Evolutionary conservation across 2,329 filamentous ascomycete species (phyloP).

Genomic region (Epichloe bromicola): DNA sequence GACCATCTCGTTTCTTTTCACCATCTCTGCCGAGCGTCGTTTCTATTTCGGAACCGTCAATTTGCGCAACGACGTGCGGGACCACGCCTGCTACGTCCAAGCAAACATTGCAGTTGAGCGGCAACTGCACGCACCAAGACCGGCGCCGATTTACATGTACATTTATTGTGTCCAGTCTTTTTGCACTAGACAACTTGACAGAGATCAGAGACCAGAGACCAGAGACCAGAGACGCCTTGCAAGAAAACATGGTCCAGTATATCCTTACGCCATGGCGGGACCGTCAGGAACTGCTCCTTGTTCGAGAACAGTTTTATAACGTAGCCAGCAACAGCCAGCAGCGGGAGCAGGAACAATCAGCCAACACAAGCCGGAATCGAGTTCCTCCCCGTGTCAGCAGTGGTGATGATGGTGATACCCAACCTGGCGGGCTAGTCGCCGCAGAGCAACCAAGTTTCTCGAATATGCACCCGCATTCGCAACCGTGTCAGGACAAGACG

Average conservation of each 20-base stretch:
- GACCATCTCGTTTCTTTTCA: too few species aligned
- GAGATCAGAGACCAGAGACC: background rate
- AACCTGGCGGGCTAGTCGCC: background rate
- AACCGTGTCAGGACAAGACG: background rate
- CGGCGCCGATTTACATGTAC: too few species aligned
- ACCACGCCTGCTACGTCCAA: too few species aligned
- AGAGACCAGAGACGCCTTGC: background rate
- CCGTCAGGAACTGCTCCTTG: constrained; percentile 48
- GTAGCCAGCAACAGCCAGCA: constrained; percentile 8
- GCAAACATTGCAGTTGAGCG: too few species aligned
- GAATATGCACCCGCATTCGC: constrained; percentile 1
- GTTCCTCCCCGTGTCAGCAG: background rate
- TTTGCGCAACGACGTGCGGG: too few species aligned
- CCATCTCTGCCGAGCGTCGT: too few species aligned
- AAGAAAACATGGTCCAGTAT: constrained; percentile 49
- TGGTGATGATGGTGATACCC: background rate
- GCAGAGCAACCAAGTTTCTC: background rate
- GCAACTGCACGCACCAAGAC: too few species aligned
- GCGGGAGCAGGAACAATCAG: background rate
- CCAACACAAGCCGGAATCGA: background rate
- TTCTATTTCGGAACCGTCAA: too few species aligned
- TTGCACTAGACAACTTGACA: background rate
- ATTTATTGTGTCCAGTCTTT: background rate
- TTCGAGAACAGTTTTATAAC: constrained; percentile 52
- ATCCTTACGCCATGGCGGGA: constrained; percentile 63